Base-by-base conservation (phyloP, 1,139 yeast species). In the Saccharomyces hybrid region DNA sequence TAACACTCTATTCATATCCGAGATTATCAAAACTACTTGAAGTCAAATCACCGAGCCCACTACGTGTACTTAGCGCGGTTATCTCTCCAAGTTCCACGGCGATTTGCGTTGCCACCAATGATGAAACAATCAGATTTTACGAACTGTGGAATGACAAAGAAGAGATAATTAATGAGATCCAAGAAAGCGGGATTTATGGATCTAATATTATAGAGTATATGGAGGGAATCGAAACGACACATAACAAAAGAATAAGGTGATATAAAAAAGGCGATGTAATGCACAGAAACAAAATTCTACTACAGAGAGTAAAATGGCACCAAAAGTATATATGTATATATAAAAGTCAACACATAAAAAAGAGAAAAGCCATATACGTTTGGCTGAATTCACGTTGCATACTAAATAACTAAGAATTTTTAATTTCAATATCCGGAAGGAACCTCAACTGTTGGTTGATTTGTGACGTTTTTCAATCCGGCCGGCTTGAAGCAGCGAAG, bases 61-160 rank as follows among this genome's bases (percentile, higher is more conserved):
- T 82, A 47, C 74, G 96, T 57, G 82, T 84, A 0, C 67, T 87
- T 44, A 80, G 88, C 58, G 83, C 95, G 0, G 82, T 81, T 2
- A 60, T 78, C 8, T 85, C 95, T 3, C 88, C 90, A 1, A 84
- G 83, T 63, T 75, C 75, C 16, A 73, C 76, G 16, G 75, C 81
- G 0, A 72, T 89, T 0, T 86, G 93, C 58, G 81, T 86, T 2
- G 91, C 93, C 0, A 76, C 88, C 1, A 88, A 83, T 64, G 96
- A 88, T 67, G 84, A 84, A 55, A 84, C 93, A 0, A 79, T 89
- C 1, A 70, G 93, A 54, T 83, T 89, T 41, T 89, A 86, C 68
- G 77, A 81, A 51, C 59, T 89, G 13, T 88, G 96, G 96, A 71
- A 77, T 48, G 62, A 72, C 1, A 64, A 65, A 7, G 72, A 68